Evolutionary conservation across 1,284 basidiomycete genomes (phyloP), one percentile per base, ranked within the genome.

Genomic region (Trichosporon sp.): DNA sequence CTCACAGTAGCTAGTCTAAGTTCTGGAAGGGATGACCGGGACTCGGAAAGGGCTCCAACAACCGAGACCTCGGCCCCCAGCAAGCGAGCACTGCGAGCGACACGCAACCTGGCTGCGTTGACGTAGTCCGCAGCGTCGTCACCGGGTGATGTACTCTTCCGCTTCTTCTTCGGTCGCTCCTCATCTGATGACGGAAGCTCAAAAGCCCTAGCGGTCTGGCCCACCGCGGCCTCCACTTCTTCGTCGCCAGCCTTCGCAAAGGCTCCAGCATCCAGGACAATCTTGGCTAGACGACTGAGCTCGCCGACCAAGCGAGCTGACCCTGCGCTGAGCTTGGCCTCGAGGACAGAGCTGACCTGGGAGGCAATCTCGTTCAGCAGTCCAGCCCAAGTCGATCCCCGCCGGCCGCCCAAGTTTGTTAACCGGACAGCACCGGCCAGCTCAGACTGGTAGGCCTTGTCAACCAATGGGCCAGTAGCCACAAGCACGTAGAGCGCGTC

Each of bases 401-500:
- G 61, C 10, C 69, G 56, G 1, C 62, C 62, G 13, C 65, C 69
- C 56, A 69, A 63, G 59, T 68, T 68, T 19, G 57, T 60, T 0
- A 31, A 16, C 4, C 61, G 58, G 4, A 65, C 62, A 2, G 66
- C 69, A 0, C 57, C 61, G 7, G 40, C 27, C 25, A 70, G 62
- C 3, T 64, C 64, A 34, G 36, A 32, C 11, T 46, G 49, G 44
- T 68, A 66, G 7, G 37, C 14, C 36, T 60, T 62, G 29, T 63
- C 65, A 6, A 61, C 58, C 0, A 76, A 46, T 0, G 70, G 70
- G 0, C 74, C 74, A 1, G 52, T 57, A 7, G 66, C 63, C 31
- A 72, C 67, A 19, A 77, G 65, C 6, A 61, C 21, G 33, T 73
- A 73, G 21, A 77, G 58, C 9, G 74, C 59, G 3, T 61, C 61